phyloP scores from a whole-genome alignment of 805 yeast species.

The Yarrowia sp. region DNA sequence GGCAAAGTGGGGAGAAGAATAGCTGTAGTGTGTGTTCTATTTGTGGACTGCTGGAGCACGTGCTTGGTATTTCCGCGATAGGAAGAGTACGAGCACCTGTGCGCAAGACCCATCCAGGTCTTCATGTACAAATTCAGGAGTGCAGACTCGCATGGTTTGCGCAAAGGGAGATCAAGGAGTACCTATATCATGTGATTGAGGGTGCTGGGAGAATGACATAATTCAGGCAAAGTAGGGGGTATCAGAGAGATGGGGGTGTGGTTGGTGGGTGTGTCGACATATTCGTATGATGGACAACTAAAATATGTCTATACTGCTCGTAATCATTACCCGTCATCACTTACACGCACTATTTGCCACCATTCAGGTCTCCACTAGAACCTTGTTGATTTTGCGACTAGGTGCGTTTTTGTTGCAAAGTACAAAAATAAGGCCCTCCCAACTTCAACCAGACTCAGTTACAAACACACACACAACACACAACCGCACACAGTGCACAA shows the following conservation, averaged over 20 bases:
- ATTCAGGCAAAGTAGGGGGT: constrained; percentile 16
- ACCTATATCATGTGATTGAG: constrained; percentile 31
- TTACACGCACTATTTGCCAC: constrained; percentile 1
- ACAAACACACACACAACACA: constrained; percentile 15
- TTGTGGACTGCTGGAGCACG: too few relatives aligned
- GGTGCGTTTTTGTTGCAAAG: constrained; percentile 6
- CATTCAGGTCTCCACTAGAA: constrained; percentile 29
- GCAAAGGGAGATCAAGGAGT: constrained; percentile 38
- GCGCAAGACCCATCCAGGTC: not conserved
- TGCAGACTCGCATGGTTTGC: constrained; percentile 35
- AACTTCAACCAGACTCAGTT: too few relatives aligned
- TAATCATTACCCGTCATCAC: too few relatives aligned
- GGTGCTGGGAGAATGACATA: constrained; percentile 35
- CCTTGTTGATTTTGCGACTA: constrained; percentile 24
- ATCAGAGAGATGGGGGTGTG: too few relatives aligned
- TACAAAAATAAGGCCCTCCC: constrained; percentile 17
- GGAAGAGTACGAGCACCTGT: too few relatives aligned
- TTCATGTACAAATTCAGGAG: constrained; percentile 33
- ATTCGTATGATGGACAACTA: not conserved
- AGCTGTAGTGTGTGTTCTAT: too few relatives aligned
- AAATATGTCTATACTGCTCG: too few relatives aligned
- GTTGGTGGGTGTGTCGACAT: too few relatives aligned
- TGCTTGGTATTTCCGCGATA: too few relatives aligned
- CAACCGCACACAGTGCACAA: constrained; percentile 11
- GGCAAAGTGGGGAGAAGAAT: too few relatives aligned